These are phyloP conservation scores for Umbelopsis vinacea DNA, from an alignment of 192 early-diverging fungal species.

Conservation along the genomic window DNA sequence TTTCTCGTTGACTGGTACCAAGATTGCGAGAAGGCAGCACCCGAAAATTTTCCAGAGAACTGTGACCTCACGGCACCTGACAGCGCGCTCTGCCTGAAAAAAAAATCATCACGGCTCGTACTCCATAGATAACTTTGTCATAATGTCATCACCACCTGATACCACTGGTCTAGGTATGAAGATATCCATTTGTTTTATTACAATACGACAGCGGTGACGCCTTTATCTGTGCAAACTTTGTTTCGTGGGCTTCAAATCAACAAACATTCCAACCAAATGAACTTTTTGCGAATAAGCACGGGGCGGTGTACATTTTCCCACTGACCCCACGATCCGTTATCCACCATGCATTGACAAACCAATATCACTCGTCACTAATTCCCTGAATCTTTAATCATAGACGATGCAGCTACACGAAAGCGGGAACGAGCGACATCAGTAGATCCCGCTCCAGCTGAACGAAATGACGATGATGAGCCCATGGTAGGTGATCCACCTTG, in stretches of 20 bases:
- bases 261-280: too few species aligned
- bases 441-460: conserved; percentile 27
- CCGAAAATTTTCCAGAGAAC: conserved; percentile 12
- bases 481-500: not conserved
- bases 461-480: conserved; percentile 21
- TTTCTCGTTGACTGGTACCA: too few species aligned
- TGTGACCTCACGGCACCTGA: conserved; percentile 22
- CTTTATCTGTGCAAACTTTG: too few species aligned
- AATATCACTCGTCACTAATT: not conserved
- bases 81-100: conserved; percentile 10
- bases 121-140: conserved; percentile 13
- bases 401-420: conserved; percentile 33
- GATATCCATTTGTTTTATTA: not conserved
- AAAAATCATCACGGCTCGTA: not conserved
- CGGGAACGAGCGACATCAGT: conserved; percentile 41
- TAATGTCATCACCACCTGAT: conserved; percentile 20
- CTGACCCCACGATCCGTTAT: not conserved
- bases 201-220: not conserved
- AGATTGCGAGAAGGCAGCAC: not conserved
- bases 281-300: too few species aligned
- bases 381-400: conserved; percentile 23
- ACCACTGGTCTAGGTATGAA: conserved; percentile 11
- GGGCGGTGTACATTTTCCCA: too few species aligned
- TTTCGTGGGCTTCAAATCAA: too few species aligned
- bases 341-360: not conserved